Evolutionary conservation across 192 early-diverging fungal genomes (phyloP).

Genomic region (Coemansia sp.): DNA sequence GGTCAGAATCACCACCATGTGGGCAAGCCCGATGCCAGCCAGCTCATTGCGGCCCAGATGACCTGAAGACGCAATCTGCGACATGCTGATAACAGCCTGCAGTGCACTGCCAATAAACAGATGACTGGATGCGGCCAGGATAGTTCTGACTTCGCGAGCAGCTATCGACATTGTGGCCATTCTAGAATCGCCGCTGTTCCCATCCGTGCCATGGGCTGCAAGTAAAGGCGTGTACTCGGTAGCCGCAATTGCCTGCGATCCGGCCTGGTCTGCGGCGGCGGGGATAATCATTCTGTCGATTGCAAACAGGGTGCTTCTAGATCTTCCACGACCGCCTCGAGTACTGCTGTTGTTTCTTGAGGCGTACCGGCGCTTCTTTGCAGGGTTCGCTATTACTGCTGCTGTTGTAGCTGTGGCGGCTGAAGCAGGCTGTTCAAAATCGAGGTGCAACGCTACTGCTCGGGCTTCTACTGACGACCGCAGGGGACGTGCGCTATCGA

Average conservation of each 20-base stretch:
- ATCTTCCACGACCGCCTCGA: not conserved
- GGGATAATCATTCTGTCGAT: slow-evolving; percentile 2
- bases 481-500: slow-evolving; percentile 34
- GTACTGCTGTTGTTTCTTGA: not conserved
- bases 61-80: slow-evolving; percentile 64
- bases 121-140: slow-evolving; percentile 41
- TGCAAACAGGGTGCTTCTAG: slow-evolving; percentile 2
- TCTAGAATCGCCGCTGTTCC: slow-evolving; percentile 14
- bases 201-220: too few relatives aligned
- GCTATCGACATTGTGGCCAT: slow-evolving; percentile 11
- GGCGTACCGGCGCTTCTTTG: not conserved
- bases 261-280: slow-evolving; percentile 2
- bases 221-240: not conserved
- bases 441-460: too few relatives aligned
- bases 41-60: slow-evolving; percentile 64
- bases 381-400: not conserved
- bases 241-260: slow-evolving; percentile 5
- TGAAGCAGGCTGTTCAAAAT: not conserved
- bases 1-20: slow-evolving; percentile 72
- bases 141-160: slow-evolving; percentile 13
- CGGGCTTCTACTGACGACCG: not conserved
- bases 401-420: not conserved
- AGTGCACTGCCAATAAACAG: slow-evolving; percentile 59
- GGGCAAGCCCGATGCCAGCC: slow-evolving; percentile 66
- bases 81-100: slow-evolving; percentile 63